Evolutionary conservation across 225 moss, liverwort and hornwort species (phyloP).

Genomic region (Lunularia cruciata): DNA sequence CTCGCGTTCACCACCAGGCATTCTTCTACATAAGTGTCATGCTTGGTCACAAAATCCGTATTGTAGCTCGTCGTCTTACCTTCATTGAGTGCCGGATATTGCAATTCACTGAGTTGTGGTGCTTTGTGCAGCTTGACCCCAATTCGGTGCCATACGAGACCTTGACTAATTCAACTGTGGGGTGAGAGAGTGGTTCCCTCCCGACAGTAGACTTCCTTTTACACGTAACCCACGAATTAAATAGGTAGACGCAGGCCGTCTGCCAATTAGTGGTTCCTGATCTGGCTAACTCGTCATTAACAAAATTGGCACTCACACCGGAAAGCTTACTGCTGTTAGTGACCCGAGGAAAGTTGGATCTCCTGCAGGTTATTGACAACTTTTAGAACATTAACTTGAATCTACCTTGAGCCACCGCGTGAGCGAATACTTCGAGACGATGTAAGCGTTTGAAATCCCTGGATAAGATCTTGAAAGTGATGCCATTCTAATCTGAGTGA

Average conservation of each 20-base stretch:
- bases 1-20: conserved; percentile 82
- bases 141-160: conserved; percentile 65
- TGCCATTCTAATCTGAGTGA: too few relatives aligned
- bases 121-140: conserved; percentile 67
- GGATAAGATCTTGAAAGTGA: too few relatives aligned
- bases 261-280: conserved; percentile 71
- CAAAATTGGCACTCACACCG: conserved; percentile 7
- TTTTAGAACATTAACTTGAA: too few relatives aligned
- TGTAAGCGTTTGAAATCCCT: too few relatives aligned
- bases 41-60: too few relatives aligned
- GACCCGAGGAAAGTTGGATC: conserved; percentile 83
- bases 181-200: conserved; percentile 47
- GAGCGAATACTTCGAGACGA: too few relatives aligned
- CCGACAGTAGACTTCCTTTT: conserved; percentile 30
- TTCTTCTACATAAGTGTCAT: too few relatives aligned
- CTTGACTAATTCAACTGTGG: conserved; percentile 60
- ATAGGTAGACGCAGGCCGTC: conserved; percentile 40
- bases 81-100: too few relatives aligned
- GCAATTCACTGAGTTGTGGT: too few relatives aligned
- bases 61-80: too few relatives aligned
- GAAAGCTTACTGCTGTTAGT: conserved; percentile 68
- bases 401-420: too few relatives aligned
- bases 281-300: conserved; percentile 24
- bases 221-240: conserved; percentile 48
- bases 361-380: conserved; percentile 61